A percentile compares a stretch with the other conserved stretches of the same genome.
Evolutionary conservation across 2,329 filamentous ascomycete species (phyloP).

Genomic region (Exophiala phaeomuriformis): DNA sequence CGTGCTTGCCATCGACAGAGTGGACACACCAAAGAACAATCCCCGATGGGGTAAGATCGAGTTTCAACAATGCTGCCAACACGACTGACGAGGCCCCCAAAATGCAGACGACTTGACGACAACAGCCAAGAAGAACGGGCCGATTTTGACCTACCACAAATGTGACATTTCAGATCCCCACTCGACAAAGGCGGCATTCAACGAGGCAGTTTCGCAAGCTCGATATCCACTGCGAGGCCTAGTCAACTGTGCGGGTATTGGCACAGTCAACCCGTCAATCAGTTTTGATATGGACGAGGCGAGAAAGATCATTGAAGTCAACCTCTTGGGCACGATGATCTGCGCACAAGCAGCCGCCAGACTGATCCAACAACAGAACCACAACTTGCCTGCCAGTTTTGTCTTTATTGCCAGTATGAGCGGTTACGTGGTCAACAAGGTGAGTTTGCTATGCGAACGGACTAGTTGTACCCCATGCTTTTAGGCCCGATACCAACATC

Average conservation of each 20-base stretch:
- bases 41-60: too few species aligned
- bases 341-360: conserved; percentile 33
- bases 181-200: too few species aligned
- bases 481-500: neutral
- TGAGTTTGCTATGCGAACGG: neutral
- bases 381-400: conserved; percentile 55
- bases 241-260: conserved; percentile 11
- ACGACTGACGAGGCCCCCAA: too few species aligned
- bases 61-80: too few species aligned
- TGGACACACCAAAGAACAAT: too few species aligned
- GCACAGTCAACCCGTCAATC: conserved; percentile 28
- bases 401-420: conserved; percentile 73
- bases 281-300: conserved; percentile 52
- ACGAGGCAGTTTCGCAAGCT: neutral
- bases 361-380: conserved; percentile 27
- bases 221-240: conserved; percentile 12
- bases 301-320: conserved; percentile 55
- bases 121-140: too few species aligned
- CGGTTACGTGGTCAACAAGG: conserved; percentile 62
- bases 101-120: too few species aligned
- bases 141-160: too few species aligned
- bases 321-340: conserved; percentile 59
- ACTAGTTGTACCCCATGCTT: neutral
- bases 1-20: too few species aligned
- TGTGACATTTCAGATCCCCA: too few species aligned